Evolutionary conservation across 306 rosid genomes (phyloP).

Genomic region (Pterocarpus santalinus): DNA sequence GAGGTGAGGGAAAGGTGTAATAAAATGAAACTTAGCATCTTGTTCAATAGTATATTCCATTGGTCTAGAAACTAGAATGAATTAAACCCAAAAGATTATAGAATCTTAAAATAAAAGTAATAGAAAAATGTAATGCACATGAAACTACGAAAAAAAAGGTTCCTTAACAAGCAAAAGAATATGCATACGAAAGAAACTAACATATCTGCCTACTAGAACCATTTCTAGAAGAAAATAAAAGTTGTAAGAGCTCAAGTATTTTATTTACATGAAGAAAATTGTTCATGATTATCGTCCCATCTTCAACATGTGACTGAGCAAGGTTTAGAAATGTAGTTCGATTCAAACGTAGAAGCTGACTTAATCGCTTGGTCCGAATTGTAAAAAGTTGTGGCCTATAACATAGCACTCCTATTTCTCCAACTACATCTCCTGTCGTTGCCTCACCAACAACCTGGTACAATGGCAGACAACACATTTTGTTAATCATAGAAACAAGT

Average conservation of each 20-base stretch:
- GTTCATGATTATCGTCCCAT: conserved; percentile 73
- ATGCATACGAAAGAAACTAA: neutral
- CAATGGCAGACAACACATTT: conserved; percentile 37
- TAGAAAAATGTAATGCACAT: neutral
- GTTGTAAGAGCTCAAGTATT: neutral
- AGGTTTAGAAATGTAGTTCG: conserved; percentile 66
- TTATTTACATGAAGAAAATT: conserved; percentile 68
- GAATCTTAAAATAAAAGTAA: neutral
- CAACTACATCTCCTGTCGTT: conserved; percentile 64
- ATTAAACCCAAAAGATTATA: neutral
- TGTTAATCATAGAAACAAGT: conserved; percentile 12
- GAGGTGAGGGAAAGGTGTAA: too few species aligned
- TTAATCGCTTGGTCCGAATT: conserved; percentile 71
- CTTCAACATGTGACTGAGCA: conserved; percentile 73
- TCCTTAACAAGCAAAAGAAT: neutral
- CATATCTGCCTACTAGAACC: neutral
- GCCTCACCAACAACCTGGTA: conserved; percentile 68
- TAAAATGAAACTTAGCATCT: neutral
- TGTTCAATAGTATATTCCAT: neutral
- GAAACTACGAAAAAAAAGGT: neutral
- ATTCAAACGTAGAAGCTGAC: conserved; percentile 76
- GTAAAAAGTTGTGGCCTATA: conserved; percentile 78
- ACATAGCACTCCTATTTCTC: conserved; percentile 83
- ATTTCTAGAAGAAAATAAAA: neutral
- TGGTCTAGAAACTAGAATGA: neutral